Evolutionary conservation across 148 eudicot genomes (phyloP), one percentile per base, ranked within the genome.

Genomic region (Gaultheria prostrata): DNA sequence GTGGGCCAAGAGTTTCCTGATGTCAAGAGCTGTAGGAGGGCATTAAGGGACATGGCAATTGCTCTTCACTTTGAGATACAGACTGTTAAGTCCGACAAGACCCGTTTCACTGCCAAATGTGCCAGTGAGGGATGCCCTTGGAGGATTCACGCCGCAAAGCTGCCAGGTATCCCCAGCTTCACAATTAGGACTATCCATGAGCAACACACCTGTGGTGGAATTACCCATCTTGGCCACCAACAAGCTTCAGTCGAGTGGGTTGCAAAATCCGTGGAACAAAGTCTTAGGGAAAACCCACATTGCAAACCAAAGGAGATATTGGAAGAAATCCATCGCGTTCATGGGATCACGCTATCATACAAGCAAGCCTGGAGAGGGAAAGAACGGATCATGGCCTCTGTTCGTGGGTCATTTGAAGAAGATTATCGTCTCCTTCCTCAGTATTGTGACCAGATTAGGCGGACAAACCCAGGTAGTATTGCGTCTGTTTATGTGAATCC

Each of bases 301-400:
- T 91, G 65, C 91, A 94, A 90, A 87, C 97, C 95, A 70, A 94
- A 94, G 84, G 97, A 94, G 88, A 92, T 94, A 78, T 81, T 94
- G 13, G 95, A 94, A 83, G 94, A 92, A 85, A 92, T 92, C 70
- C 95, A 92, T 39, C 88, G 93, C 39, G 90, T 83, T 81, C 95
- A 93, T 84, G 97, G 97, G 51, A 92, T 93, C 84, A 90, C 97
- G 46, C 82, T 94, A 71, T 91, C 97, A 4, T 94, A 94, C 87
- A 94, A 92, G 87, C 95, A 94, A 90, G 97, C 97, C 13, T 94
- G 97, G 95, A 89, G 97, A 84, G 95, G 95, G 35, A 93, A 94
- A 86, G 97, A 94, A 81, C 90, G 97, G 57, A 86, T 92, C 76
- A 85, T 92, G 97, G 94, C 97, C 84, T 80, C 94, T 61, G 91